phyloP scores from a whole-genome alignment of 2,329 filamentous ascomycete genomes.

The Septoria linicola region DNA sequence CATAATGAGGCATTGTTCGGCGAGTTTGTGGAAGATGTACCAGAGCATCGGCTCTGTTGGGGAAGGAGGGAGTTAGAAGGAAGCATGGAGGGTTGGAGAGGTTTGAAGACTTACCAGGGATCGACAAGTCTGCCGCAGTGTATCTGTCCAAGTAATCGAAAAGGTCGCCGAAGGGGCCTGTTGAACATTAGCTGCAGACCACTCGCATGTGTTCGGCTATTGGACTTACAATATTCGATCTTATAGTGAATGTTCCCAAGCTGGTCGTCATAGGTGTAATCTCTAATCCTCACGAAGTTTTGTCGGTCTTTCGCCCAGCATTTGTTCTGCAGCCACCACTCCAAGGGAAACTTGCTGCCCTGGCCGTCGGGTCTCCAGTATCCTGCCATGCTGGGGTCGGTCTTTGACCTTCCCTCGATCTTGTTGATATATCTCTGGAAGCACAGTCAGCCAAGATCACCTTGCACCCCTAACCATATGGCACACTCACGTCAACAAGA shows the following conservation, averaged over 20 bases:
- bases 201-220: background rate
- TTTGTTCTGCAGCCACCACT: slow-evolving; percentile 1
- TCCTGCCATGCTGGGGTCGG: no score
- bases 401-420: no score
- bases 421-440: no score
- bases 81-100: no score
- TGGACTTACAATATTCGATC: slow-evolving; percentile 3
- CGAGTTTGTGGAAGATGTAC: slow-evolving; percentile 17
- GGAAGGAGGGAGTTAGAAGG: background rate
- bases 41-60: slow-evolving; percentile 21
- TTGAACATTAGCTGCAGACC: background rate
- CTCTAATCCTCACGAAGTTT: slow-evolving; percentile 4
- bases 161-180: slow-evolving; percentile 6
- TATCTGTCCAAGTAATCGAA: no score
- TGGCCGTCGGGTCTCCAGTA: background rate
- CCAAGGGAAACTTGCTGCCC: background rate
- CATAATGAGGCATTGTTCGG: slow-evolving; percentile 18
- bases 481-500: background rate
- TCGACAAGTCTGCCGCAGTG: no score
- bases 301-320: background rate
- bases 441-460: no score
- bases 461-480: no score
- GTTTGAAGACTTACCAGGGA: no score
- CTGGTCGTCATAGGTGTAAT: background rate
- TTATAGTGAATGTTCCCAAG: background rate